Base-by-base conservation (phyloP, 163 green algal genomes). In the Prototheca cutis region DNA sequence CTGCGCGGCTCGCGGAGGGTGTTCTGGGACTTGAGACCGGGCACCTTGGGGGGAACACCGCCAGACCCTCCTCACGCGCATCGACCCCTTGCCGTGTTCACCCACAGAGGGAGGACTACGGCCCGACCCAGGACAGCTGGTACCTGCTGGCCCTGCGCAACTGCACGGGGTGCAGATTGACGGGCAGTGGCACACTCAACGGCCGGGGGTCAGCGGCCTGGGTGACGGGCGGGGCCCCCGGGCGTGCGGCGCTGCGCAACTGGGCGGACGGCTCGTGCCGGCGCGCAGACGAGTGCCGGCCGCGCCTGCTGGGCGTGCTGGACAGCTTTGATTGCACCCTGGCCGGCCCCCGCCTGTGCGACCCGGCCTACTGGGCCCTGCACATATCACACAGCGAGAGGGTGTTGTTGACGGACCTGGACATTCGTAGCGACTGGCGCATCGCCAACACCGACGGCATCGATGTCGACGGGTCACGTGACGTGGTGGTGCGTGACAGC, bases 381-480 rank as follows among this genome's bases (percentile, higher is more conserved):
- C 75, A 82, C 59, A 42, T 82, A n/a, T 23, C 56, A 4, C 29
- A 55, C 52, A 73, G 63, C 63, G 17, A 21, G 2, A 7, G 48
- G 24, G 73, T 83, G 4, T 2, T 4, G 3, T 30, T 83, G 4
- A 24, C 13, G 1, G 52, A 53, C 0, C 32, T 83, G n/a, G 49
- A 8, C 29, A 73, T 83, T 13, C 15, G 4, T 1, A 62, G 70
- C 32, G 69, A 77, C 65, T 32, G 47, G 21, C 24, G 40, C 42
- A 70, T 83, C 51, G 54, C 70, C 2, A 83, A 83, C 66, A 81
- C 68, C n/a, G 75, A 83, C 39, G 75, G 75, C 48, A 79, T 83
- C 48, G 72, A 80, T 33, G 52, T 76, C 1, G 75, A 83, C 59
- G 57, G 64, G 55, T 76, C 65, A 24, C 45, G 40, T 18, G n/a